Base-by-base conservation (phyloP, 176 grass and related monocot species). In the Cenchrus americanus region DNA sequence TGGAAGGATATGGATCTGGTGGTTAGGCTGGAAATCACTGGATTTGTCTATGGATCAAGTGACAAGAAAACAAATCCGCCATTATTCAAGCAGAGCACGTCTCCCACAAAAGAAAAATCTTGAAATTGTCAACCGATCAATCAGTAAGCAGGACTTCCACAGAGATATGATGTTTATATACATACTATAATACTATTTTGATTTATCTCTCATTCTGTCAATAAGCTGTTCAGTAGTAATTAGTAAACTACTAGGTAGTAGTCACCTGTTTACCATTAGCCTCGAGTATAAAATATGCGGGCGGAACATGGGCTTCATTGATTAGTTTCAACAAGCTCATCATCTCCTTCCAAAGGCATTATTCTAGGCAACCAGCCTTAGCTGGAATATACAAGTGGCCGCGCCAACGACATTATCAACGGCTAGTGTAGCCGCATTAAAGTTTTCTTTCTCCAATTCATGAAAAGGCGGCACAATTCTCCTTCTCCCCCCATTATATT, bases 251-350 rank as follows among this genome's bases (percentile, higher is more conserved):
- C 37, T 12, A 48, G 30, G 62, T 4, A 13, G 52, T 21, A 51
- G 42, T 22, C 7, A 73, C 19, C 18, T 66, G 53, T 82, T 50
- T 75, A 46, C 50, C 43, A 12, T 26, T 58, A 21, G 14, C 47
- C n/a, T 14, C 34, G 44, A 55, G 59, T 75, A 87, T 5, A 80
- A 78, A 86, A 84, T 79, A 21, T 9, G 44, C 23, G 68, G 50
- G 24, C 12, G 18, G 52, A 90, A 75, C 75, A 34, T 83, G 84
- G 74, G 84, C 44, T 37, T 62, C 52, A 53, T 69, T 67, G 80
- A 90, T 90, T 54, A 80, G 84, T 76, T 51, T 62, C 84, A 82
- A 24, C 88, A 62, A 90, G 14, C 68, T 77, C 75, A 87, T 90
- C 32, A 90, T 87, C 52, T 53, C 51, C 52, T 14, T 57, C 37